phyloP scores from a whole-genome alignment of 306 rosid species.

The Pyrus pyrifolia region DNA sequence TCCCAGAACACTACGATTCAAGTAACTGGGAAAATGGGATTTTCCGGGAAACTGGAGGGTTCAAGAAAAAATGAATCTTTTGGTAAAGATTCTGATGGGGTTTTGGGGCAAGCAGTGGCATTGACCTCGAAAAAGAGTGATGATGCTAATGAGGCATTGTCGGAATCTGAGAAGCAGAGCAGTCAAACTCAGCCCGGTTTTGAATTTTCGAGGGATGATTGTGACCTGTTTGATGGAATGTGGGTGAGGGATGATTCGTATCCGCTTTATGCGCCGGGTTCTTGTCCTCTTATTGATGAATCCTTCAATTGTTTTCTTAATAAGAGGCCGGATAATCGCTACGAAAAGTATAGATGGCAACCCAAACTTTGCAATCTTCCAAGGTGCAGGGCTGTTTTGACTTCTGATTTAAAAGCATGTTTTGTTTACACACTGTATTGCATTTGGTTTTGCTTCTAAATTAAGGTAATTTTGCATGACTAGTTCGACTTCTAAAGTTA shows the following conservation, averaged over 20 bases:
- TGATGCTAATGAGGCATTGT: not conserved
- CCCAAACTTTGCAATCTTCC: conserved; percentile 18
- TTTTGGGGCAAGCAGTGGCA: not conserved
- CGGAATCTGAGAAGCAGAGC: not conserved
- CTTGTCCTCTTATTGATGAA: conserved; percentile 19
- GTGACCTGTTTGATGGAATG: conserved; percentile 16
- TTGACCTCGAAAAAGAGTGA: not conserved
- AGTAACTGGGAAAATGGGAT: not conserved
- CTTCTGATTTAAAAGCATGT: not conserved
- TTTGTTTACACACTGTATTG: not conserved
- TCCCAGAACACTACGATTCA: not conserved
- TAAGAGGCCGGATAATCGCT: conserved; percentile 11
- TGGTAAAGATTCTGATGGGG: not conserved
- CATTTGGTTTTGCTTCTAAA: not conserved
- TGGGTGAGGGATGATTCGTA: conserved; percentile 20
- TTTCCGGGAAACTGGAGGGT: not conserved
- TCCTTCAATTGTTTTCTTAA: conserved; percentile 18
- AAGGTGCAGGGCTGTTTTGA: not conserved
- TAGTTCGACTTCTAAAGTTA: not conserved
- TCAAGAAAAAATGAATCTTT: not conserved
- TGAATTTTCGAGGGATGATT: not conserved
- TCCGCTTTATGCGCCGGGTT: conserved; percentile 12
- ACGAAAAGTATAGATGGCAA: conserved; percentile 19
- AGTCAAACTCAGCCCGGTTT: not conserved
- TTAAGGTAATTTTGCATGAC: not conserved